Evolutionary conservation across 139 green algal species (phyloP), one percentile per base, ranked within the genome.

Genomic region (Zygnema cylindricum): DNA sequence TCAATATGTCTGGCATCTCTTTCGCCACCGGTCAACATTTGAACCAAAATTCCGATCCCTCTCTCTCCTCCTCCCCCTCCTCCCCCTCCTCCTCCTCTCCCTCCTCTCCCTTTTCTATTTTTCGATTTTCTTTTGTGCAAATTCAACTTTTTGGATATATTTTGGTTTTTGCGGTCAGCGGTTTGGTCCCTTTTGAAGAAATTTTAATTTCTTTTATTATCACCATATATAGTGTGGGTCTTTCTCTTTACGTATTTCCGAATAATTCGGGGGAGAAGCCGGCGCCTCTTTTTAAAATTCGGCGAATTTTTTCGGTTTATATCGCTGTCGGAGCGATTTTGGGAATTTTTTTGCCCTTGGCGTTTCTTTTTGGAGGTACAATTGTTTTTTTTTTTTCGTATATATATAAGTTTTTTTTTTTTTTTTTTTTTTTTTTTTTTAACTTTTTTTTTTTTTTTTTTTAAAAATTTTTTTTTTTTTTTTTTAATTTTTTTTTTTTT

Each of bases 321-420:
- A 16, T 16, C 11, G 71, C 38, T 79, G 7, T 41, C 36, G 71
- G 71, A 3, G 21, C 71, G 7, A 43, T 16, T 3, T 23, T 79
- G 7, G 71, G 71, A 3, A 25, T 79, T 3, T 79, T 79, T 79
- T 79, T 79, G 71, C 71, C 71, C 7, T 16, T 79, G 36, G 71
- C 36, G 7, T 79, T 40, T 16, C 11, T 79, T 11, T 79, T 79
- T 79, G 71, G 71, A 16, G 21, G 71, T 79, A 16, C 7, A 16
- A 7, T 79, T 63, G 7, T 63, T 16, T 25, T 16, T 16, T 63
- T 63, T 63, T 63, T 63, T 63, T 7, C 49, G 49, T 63, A 63
- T 25, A 63, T 63, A 63, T 63, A 63, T 63, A 16, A 16, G 7
- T 63, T 25, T 63, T 63, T 63, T 16, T 63, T 25, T 63, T 63